phyloP scores from a whole-genome alignment of 192 early-diverging fungal genomes.

The Dispira simplex region DNA sequence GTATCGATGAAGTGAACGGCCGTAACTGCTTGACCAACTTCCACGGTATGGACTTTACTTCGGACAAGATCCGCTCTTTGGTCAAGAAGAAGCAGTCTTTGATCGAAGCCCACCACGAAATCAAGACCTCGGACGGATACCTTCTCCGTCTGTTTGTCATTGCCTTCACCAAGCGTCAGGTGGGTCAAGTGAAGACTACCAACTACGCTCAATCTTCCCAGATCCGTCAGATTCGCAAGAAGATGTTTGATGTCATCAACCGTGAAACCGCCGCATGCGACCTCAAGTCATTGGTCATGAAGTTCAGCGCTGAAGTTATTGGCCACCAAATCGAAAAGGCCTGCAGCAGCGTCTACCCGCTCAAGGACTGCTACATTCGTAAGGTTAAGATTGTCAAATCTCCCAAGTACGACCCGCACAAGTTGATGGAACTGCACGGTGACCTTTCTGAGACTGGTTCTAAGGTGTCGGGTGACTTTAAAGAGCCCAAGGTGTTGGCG shows the following conservation, averaged over 20 bases:
- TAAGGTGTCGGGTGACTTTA: slow-evolving; percentile 78
- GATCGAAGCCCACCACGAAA: slow-evolving; percentile 95
- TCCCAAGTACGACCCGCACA: slow-evolving; percentile 89
- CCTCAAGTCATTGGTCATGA: slow-evolving; percentile 89
- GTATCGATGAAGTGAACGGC: slow-evolving; percentile 93
- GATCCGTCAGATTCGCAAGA: slow-evolving; percentile 97
- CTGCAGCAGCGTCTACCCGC: slow-evolving; percentile 94
- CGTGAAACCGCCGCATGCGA: slow-evolving; percentile 71
- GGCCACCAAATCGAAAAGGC: slow-evolving; percentile 97
- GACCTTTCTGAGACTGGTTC: slow-evolving; percentile 55
- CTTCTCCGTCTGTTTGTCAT: slow-evolving; percentile 93
- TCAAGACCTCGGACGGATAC: slow-evolving; percentile 99
- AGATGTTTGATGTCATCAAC: slow-evolving; percentile 99
- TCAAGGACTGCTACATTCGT: slow-evolving; percentile 90
- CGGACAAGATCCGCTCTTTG: slow-evolving; percentile 98
- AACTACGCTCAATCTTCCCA: slow-evolving; percentile 95
- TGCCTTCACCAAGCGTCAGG: slow-evolving; percentile 90
- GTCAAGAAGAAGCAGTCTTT: slow-evolving; percentile 99
- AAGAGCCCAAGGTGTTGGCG: slow-evolving; percentile 63
- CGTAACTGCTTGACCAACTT: slow-evolving; percentile 99
- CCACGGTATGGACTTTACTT: slow-evolving; percentile 99
- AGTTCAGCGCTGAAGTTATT: slow-evolving; percentile 94
- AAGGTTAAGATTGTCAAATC: slow-evolving; percentile 99
- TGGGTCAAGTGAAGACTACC: slow-evolving; percentile 93
- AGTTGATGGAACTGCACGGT: slow-evolving; percentile 96